Percentiles rank a stretch among this genome's conserved stretches.
phyloP scores from a whole-genome alignment of 2,329 filamentous ascomycete genomes.

The Alternaria triticimaculans region DNA sequence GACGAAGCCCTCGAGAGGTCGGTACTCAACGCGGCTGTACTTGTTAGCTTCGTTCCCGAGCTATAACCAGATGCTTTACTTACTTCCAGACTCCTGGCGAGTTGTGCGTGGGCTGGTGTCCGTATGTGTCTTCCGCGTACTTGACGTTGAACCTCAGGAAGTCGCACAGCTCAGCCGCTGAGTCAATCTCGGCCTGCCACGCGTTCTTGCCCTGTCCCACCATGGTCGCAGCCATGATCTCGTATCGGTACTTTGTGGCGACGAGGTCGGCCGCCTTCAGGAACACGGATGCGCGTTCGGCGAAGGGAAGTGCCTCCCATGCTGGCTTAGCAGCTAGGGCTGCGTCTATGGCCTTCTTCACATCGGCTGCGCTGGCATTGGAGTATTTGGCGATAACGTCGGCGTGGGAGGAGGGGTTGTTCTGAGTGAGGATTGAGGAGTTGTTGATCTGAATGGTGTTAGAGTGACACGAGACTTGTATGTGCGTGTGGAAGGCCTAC shows the following conservation, averaged over 20 bases:
- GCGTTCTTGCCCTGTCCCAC: constrained; percentile 97
- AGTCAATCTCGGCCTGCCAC: constrained; percentile 99
- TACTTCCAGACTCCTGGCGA: constrained; percentile 85
- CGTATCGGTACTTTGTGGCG: constrained; percentile 90
- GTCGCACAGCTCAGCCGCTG: constrained; percentile 89
- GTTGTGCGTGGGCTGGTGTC: constrained; percentile 85
- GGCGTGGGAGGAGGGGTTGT: constrained; percentile 82
- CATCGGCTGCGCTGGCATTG: constrained; percentile 77
- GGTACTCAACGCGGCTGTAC: constrained; percentile 75
- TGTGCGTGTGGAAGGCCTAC: constrained; percentile 53
- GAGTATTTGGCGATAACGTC: constrained; percentile 82
- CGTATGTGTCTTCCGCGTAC: constrained; percentile 90
- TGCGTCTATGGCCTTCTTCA: constrained; percentile 79
- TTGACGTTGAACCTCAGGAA: constrained; percentile 94
- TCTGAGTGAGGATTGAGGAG: constrained; percentile 70
- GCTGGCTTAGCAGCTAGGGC: constrained; percentile 84
- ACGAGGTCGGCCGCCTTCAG: constrained; percentile 94
- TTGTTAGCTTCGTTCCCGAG: constrained; percentile 23
- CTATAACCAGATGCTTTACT: constrained; percentile 19
- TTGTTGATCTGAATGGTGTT: constrained; percentile 65
- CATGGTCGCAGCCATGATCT: constrained; percentile 96
- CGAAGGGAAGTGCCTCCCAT: constrained; percentile 88
- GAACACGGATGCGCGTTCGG: constrained; percentile 90
- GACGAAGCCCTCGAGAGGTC: constrained; percentile 91
- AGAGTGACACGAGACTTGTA: constrained; percentile 6